Conservation (phyloP, 352 stramenopile genomes). For the Phytophthora syringae region DNA sequence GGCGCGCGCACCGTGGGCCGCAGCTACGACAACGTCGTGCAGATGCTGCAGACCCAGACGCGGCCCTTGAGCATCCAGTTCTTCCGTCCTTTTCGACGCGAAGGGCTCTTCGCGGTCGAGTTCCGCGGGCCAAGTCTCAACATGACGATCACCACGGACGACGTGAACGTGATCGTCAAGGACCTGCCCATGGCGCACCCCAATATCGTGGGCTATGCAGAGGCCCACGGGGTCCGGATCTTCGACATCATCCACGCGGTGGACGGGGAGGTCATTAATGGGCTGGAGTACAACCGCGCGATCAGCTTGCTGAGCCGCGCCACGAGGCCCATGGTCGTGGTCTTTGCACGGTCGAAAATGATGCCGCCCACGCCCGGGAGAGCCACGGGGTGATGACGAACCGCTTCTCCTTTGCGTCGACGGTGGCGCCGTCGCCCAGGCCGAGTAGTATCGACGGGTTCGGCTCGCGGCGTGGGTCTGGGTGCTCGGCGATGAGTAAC, state of each 20-base stretch:
- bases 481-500: conserved; percentile 48
- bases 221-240: conserved; percentile 82
- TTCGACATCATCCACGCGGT: conserved; percentile 83
- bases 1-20: conserved; percentile 74
- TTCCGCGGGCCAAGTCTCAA: conserved; percentile 83
- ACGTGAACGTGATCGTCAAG: conserved; percentile 87
- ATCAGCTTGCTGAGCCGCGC: conserved; percentile 78
- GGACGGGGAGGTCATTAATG: conserved; percentile 79
- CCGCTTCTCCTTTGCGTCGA: conserved; percentile 79
- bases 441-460: conserved; percentile 38
- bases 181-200: conserved; percentile 81
- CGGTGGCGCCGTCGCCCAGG: conserved; percentile 68
- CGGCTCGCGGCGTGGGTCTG: conserved; percentile 51
- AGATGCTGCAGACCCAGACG: conserved; percentile 87
- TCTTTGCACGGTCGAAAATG: conserved; percentile 79
- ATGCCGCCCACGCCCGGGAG: conserved; percentile 64
- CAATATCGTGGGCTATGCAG: conserved; percentile 86
- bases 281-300: conserved; percentile 82
- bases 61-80: conserved; percentile 83
- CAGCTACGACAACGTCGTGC: conserved; percentile 83
- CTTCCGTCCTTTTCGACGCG: conserved; percentile 76
- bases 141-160: conserved; percentile 88
- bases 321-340: conserved; percentile 76
- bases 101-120: conserved; percentile 86
- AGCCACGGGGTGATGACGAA: conserved; percentile 57